Evolutionary conservation across 2,329 filamentous ascomycete species (phyloP).

Genomic region (Grosmannia serpens): DNA sequence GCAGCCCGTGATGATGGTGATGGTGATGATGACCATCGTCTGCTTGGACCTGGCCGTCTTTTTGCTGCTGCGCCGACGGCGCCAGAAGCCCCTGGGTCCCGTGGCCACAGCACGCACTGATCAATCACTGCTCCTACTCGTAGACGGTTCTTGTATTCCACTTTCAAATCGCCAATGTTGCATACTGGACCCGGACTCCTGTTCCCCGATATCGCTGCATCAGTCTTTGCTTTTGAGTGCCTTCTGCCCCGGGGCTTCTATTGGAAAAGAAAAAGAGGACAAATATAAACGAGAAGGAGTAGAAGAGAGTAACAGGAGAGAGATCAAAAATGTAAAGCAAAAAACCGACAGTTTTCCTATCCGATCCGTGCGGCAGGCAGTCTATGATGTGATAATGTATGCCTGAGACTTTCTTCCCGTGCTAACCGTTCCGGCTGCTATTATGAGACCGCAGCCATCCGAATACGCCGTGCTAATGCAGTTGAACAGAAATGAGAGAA

Average conservation of each 20-base stretch:
- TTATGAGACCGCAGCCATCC: background rate
- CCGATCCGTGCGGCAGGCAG: background rate
- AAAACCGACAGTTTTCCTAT: background rate
- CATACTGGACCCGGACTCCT: too few species aligned
- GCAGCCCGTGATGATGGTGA: conserved; percentile 11
- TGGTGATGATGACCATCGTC: conserved; percentile 5
- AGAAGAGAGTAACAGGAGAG: conserved; percentile 1
- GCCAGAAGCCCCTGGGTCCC: background rate
- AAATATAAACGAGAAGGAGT: background rate
- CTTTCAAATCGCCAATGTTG: too few species aligned
- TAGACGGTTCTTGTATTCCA: too few species aligned
- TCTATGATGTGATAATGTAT: background rate
- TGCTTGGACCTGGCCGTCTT: background rate
- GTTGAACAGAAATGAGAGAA: background rate
- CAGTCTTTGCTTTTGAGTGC: too few species aligned
- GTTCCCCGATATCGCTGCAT: too few species aligned
- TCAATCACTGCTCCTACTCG: too few species aligned
- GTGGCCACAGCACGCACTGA: too few species aligned
- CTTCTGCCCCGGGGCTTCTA: too few species aligned
- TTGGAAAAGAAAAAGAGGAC: background rate
- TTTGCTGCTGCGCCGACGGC: background rate
- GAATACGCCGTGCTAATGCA: conserved; percentile 4
- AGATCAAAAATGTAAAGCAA: too few species aligned
- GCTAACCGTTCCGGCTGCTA: background rate
- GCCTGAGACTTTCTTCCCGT: background rate